phyloP scores from a whole-genome alignment of 768 basidiomycete species.

The Suillus decipiens region DNA sequence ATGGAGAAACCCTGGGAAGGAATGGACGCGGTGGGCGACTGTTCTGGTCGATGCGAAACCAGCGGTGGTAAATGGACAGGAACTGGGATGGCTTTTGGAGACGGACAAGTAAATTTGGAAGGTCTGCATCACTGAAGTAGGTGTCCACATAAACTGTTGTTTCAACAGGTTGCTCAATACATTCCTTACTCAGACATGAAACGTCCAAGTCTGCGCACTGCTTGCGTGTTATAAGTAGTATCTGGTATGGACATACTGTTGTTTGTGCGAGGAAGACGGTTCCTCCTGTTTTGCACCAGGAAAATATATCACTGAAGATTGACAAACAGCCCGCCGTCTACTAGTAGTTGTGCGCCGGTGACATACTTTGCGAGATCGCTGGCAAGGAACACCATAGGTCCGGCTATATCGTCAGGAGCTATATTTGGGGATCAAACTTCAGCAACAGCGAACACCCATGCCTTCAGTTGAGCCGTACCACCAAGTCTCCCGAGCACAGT shows the following conservation, averaged over 20 bases:
- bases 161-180: background rate
- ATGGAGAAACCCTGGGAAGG: slow-evolving; percentile 54
- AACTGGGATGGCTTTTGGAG: slow-evolving; percentile 31
- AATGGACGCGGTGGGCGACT: slow-evolving; percentile 54
- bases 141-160: background rate
- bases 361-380: slow-evolving; percentile 73
- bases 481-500: slow-evolving; percentile 71
- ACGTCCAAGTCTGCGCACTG: too few species aligned
- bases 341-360: slow-evolving; percentile 63
- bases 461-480: slow-evolving; percentile 29
- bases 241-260: background rate
- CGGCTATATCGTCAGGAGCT: slow-evolving; percentile 73
- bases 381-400: slow-evolving; percentile 73
- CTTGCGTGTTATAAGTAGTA: background rate
- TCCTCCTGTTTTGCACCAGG: background rate
- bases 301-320: slow-evolving; percentile 55
- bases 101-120: slow-evolving; percentile 3
- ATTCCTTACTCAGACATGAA: background rate
- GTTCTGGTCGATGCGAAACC: slow-evolving; percentile 58
- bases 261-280: background rate
- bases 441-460: background rate
- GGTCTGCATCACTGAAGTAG: background rate
- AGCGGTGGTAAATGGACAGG: slow-evolving; percentile 46
- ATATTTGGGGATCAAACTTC: background rate
- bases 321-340: slow-evolving; percentile 76